Conservation (phyloP, 2,329 filamentous ascomycete genomes). For the Clarireedia monteithiana region DNA sequence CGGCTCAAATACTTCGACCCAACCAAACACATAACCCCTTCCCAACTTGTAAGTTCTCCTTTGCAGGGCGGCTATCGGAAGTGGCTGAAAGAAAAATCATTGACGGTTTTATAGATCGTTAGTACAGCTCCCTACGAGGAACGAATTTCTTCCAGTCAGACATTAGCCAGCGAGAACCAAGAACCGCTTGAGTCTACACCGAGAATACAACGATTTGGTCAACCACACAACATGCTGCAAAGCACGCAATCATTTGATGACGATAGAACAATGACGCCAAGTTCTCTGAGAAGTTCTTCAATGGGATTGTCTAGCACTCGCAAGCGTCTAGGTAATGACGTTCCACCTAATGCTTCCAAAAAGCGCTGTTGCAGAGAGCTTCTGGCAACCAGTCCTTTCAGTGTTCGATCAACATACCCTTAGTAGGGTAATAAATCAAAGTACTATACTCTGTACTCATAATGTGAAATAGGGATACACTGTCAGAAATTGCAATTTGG, state of each 20-base stretch:
- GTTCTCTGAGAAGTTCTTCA: no score
- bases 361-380: not conserved
- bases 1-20: not conserved
- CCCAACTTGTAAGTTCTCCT: not conserved
- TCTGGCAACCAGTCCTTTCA: conserved; percentile 1
- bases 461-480: not conserved
- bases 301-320: not conserved
- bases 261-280: not conserved
- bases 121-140: not conserved
- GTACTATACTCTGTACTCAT: not conserved
- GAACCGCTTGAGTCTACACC: no score
- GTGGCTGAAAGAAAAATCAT: no score
- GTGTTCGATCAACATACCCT: conserved; percentile 1
- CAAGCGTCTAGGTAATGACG: not conserved
- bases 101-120: not conserved
- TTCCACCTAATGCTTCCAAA: not conserved
- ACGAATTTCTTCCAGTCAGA: no score
- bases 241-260: not conserved
- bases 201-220: no score
- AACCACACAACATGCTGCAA: no score
- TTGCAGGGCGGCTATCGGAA: no score
- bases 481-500: no score
- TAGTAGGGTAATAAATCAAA: not conserved
- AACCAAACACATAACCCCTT: not conserved
- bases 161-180: no score